Conservation (phyloP, 1,139 yeast genomes). For the Barnettozyma hawaiiensis region DNA sequence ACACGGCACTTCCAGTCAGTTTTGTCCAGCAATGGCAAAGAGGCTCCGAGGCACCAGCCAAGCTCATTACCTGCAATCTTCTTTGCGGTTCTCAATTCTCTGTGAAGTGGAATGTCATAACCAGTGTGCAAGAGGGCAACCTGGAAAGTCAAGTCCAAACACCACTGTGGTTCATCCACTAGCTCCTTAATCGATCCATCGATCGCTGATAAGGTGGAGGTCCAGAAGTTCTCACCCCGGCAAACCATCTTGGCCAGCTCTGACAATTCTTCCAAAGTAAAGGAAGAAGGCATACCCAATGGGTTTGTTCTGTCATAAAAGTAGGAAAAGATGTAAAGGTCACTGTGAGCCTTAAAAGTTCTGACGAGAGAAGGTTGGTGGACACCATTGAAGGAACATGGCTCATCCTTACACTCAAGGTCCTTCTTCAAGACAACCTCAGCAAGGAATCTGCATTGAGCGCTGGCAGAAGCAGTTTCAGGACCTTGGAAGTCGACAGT, state of each 20-base stretch:
- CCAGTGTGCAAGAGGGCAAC: constrained; percentile 88
- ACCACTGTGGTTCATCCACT: constrained; percentile 83
- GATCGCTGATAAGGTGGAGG: constrained; percentile 48
- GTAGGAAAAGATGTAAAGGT: constrained; percentile 85
- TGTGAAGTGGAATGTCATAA: constrained; percentile 83
- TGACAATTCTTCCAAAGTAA: constrained; percentile 75
- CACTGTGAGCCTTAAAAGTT: constrained; percentile 64
- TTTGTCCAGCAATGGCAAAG: constrained; percentile 76
- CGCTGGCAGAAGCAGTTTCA: constrained; percentile 45
- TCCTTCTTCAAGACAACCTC: constrained; percentile 83
- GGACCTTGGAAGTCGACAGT: constrained; percentile 75
- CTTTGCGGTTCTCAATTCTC: constrained; percentile 90
- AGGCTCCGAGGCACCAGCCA: constrained; percentile 99
- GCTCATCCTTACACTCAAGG: constrained; percentile 59
- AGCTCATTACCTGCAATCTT: constrained; percentile 82
- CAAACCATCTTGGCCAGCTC: constrained; percentile 84
- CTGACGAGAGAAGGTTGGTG: constrained; percentile 88
- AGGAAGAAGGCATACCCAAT: constrained; percentile 87
- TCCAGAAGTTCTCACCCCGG: constrained; percentile 73
- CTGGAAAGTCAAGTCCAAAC: constrained; percentile 86
- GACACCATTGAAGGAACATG: constrained; percentile 95
- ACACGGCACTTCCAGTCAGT: constrained; percentile 68
- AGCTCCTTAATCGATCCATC: constrained; percentile 65
- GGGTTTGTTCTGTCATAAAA: constrained; percentile 94
- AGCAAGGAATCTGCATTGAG: constrained; percentile 82